These are phyloP conservation scores for Geranomyces variabilis DNA, from an alignment of 192 early-diverging fungal species.

Conservation along the genomic window DNA sequence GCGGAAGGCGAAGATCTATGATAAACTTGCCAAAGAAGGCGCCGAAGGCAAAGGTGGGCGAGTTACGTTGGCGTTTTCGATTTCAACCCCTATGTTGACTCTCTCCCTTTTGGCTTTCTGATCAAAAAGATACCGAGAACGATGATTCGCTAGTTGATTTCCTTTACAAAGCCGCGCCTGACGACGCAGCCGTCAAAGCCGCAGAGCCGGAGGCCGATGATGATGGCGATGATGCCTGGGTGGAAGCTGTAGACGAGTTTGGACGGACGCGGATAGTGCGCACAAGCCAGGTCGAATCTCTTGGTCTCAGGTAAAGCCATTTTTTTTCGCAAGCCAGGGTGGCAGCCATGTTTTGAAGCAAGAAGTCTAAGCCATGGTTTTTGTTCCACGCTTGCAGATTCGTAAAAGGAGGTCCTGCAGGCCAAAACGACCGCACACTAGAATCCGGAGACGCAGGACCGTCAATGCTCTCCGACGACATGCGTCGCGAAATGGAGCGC, in stretches of 20 bases:
- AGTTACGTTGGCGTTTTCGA: too few relatives aligned
- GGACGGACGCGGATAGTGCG: constrained; percentile 68
- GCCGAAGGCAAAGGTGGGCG: constrained; percentile 16
- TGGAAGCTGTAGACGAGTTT: constrained; percentile 76
- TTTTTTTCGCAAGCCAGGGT: not conserved
- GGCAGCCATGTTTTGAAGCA: too few relatives aligned
- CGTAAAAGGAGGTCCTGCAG: not conserved
- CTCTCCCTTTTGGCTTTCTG: not conserved
- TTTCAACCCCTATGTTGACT: not conserved
- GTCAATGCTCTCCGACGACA: constrained; percentile 40
- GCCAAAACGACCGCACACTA: not conserved
- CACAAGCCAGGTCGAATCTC: constrained; percentile 49
- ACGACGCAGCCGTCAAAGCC: constrained; percentile 1
- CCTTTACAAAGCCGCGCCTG: constrained; percentile 45
- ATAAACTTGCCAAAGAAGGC: constrained; percentile 48
- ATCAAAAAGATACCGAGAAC: constrained; percentile 36
- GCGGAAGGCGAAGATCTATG: constrained; percentile 67
- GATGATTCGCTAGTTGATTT: constrained; percentile 64
- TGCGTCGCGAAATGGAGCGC: constrained; percentile 38
- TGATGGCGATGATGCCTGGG: constrained; percentile 68
- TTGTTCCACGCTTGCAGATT: not conserved
- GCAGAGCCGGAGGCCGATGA: constrained; percentile 18
- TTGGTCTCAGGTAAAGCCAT: constrained; percentile 26
- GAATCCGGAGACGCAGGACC: not conserved
- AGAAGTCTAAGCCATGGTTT: too few relatives aligned